Evolutionary conservation across 371 early-diverging fungal species (phyloP), one percentile per base, ranked within the genome.

Genomic region (Mucor indicus): DNA sequence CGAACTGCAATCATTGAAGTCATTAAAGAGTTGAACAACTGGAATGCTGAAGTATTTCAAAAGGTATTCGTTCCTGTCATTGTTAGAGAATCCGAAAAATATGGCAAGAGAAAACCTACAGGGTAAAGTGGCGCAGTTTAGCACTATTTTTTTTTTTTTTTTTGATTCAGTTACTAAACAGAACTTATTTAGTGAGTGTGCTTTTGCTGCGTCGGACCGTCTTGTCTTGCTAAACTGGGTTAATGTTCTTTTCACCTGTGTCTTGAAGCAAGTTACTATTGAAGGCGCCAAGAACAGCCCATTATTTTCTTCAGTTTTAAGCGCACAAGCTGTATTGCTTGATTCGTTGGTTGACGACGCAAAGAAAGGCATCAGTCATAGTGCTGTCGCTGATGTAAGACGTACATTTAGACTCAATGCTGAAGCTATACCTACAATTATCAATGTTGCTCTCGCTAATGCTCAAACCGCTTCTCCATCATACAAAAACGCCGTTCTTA

Each of bases 181-280:
- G n/a, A n/a, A n/a, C n/a, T n/a, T n/a, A n/a, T n/a, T n/a, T 53
- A 78, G 76, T 36, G 64, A 65, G 32, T 76, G 66, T 41, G 61
- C 72, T 19, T 76, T 75, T 9, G 51, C 83, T 19, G 72, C 81
- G n/a, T 62, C 69, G 11, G 65, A 76, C 50, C 77, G 85, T 44
- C 75, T 81, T 57, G 75, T 80, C 13, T 48, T 83, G 40, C 53
- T 85, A 43, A 80, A 75, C 15, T 85, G 85, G 85, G 60, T 81
- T 30, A 69, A 83, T 55, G 23, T 71, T 8, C 16, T 85, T 31
- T 35, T 81, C 16, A 50, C 50, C 6, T 67, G 67, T 40, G 67
- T 60, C 11, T 43, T 80, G 37, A 54, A 60, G n/a, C 31, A 44
- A 15, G 41, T 40, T 4, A 54, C 57, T 12, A 39, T 37, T 6